Percentiles rank a stretch among this genome's conserved stretches.
Conservation (phyloP, 352 stramenopile genomes). For the Phytophthora constricta region DNA sequence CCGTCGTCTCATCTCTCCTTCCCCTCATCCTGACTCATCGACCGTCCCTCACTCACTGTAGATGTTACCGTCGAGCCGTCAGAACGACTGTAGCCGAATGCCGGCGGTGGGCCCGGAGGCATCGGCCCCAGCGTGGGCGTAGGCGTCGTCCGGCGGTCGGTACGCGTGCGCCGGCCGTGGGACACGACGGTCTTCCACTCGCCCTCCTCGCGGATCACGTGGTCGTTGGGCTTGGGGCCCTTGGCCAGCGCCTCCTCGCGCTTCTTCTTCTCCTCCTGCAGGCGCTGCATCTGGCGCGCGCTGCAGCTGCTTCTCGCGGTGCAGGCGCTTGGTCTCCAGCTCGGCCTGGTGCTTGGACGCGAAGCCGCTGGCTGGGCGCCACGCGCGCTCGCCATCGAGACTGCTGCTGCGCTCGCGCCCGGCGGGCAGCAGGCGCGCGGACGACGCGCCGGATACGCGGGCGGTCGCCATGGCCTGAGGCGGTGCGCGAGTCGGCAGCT, state of each 20-base stretch:
- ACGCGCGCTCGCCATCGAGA: constrained; percentile 38
- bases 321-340: constrained; percentile 35
- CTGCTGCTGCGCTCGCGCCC: constrained; percentile 36
- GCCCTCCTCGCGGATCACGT: constrained; percentile 32
- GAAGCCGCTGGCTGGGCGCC: constrained; percentile 46
- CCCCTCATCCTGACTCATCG: constrained; percentile 39
- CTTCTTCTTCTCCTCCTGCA: constrained; percentile 33
- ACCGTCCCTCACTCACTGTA: constrained; percentile 18
- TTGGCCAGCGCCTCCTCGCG: constrained; percentile 24
- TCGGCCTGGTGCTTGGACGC: constrained; percentile 43
- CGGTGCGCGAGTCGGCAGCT: constrained; percentile 14
- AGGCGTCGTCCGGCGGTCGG: constrained; percentile 20
- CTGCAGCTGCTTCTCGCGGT: constrained; percentile 30
- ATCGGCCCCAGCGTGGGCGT: background rate
- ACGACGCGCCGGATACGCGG: background rate
- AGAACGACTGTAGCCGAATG: constrained; percentile 8
- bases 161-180: constrained; percentile 32
- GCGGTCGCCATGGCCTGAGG: constrained; percentile 17
- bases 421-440: background rate
- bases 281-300: constrained; percentile 27
- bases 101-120: constrained; percentile 10
- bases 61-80: constrained; percentile 14
- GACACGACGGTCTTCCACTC: constrained; percentile 50
- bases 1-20: constrained; percentile 26
- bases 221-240: constrained; percentile 31